Evolutionary conservation across 2,329 filamentous ascomycete species (phyloP).

Genomic region (Sclerotinia subarctica): DNA sequence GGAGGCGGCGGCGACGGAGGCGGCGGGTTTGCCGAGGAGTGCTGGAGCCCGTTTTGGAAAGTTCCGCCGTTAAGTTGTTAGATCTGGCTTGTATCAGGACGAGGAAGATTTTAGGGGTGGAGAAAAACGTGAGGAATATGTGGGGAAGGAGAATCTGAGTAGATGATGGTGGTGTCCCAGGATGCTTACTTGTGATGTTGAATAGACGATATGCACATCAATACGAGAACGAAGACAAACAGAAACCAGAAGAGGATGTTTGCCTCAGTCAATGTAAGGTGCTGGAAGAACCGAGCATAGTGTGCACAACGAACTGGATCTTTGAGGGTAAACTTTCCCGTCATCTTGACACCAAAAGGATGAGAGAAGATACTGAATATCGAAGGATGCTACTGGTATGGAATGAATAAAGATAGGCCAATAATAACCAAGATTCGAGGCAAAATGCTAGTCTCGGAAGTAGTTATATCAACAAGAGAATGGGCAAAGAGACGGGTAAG

Average conservation of each 20-base stretch:
- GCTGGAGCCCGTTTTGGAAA: constrained; percentile 19
- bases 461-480: neutral
- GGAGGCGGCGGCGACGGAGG: constrained; percentile 32
- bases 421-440: neutral
- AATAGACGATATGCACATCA: constrained; percentile 46
- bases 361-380: neutral
- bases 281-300: constrained; percentile 46
- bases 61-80: constrained; percentile 24
- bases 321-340: constrained; percentile 38
- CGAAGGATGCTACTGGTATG: neutral
- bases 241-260: constrained; percentile 48
- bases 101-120: neutral
- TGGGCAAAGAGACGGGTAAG: too few relatives aligned
- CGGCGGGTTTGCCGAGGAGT: constrained; percentile 5
- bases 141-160: too few relatives aligned
- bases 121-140: neutral
- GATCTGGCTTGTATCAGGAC: constrained; percentile 23
- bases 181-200: constrained; percentile 34
- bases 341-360: constrained; percentile 34
- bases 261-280: constrained; percentile 45
- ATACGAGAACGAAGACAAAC: constrained; percentile 45
- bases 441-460: neutral
- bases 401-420: neutral
- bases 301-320: constrained; percentile 41
- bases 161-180: neutral